Evolutionary conservation across 768 basidiomycete species (phyloP).

Genomic region (Sporobolomyces phaffii): DNA sequence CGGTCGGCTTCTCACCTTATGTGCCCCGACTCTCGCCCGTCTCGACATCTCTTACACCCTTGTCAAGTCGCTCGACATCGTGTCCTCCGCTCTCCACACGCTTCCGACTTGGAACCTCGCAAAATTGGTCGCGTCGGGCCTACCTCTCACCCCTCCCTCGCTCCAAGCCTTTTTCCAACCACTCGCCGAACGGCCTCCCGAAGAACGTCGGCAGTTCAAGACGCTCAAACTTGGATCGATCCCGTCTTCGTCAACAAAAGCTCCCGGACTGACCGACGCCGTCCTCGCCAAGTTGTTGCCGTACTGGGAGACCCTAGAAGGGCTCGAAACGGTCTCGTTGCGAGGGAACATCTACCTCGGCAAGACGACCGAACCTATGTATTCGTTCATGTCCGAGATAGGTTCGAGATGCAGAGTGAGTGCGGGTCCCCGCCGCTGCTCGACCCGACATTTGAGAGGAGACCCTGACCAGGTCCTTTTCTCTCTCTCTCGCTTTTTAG

Average conservation of each 20-base stretch:
- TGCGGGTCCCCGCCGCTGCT: not conserved
- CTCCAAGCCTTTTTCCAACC: conserved; percentile 37
- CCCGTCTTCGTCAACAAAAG: conserved; percentile 18
- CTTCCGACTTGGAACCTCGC: conserved; percentile 23
- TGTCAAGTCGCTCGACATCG: conserved; percentile 36
- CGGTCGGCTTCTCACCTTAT: conserved; percentile 36
- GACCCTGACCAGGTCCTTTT: too few species aligned
- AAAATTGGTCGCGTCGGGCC: conserved; percentile 39
- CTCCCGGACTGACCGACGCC: conserved; percentile 28
- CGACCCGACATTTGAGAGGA: too few species aligned
- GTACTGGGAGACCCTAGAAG: conserved; percentile 27
- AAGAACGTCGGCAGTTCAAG: conserved; percentile 20
- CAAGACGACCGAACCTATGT: conserved; percentile 10
- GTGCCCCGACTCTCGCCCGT: conserved; percentile 19
- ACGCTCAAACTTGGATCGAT: conserved; percentile 38
- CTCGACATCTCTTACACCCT: conserved; percentile 41
- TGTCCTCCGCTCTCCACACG: conserved; percentile 29
- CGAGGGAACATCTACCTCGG: conserved; percentile 30
- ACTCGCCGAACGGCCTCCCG: not conserved
- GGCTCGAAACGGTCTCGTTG: conserved; percentile 31
- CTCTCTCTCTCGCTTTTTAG: not conserved
- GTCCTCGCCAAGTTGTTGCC: conserved; percentile 33
- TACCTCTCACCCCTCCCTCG: conserved; percentile 29
- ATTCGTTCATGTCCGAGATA: conserved; percentile 22
- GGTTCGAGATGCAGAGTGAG: conserved; percentile 31